Evolutionary conservation across 73 alveolate genomes (phyloP), one percentile per base, ranked within the genome.

Genomic region (Paramecium bursaria): DNA sequence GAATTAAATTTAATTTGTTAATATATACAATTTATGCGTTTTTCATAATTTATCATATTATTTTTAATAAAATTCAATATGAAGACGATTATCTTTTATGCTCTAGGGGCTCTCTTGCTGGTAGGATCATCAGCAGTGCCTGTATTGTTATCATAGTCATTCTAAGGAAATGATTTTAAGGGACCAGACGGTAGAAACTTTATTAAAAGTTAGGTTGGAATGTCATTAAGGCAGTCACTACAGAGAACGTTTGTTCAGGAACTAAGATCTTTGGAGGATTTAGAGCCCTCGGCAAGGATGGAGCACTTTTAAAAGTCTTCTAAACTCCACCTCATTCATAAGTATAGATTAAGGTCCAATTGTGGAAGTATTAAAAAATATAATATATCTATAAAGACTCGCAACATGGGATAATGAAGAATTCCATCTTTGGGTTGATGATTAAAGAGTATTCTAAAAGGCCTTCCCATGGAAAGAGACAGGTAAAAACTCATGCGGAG

Each of bases 361-460:
- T 67, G 13, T 67, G 82, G 82, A 67, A 67, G 82, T n/a, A n/a
- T n/a, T n/a, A n/a, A n/a, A n/a, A n/a, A n/a, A n/a, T 67, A 67
- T 15, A 26, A 57, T 57, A 57, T 39, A 39, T 39, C 49, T 39
- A 39, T 39, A 39, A 39, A 39, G 11, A 7, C 17, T 23, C 50
- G 29, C 15, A 11, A 27, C 82, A 4, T 67, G 82, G 82, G 82
- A 67, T 23, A 67, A 67, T 39, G 82, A 67, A 17, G 54, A 67
- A 67, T 42, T 15, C 2, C 44, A 39, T 19, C 17, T 67, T 11
- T 67, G 26, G 2, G 46, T 67, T 14, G 82, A 67, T 19, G 82
- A 67, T 47, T 27, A 67, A 67, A 21, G 33, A 15, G 82, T 19
- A 6, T 67, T 53, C 60, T 21, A 42, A 15, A 39, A 42, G 44